A percentile compares a stretch with the other conserved stretches of the same genome.
Evolutionary conservation across 129 eudicot species (phyloP).

Genomic region (Rutidosis leptorrhynchoides): DNA sequence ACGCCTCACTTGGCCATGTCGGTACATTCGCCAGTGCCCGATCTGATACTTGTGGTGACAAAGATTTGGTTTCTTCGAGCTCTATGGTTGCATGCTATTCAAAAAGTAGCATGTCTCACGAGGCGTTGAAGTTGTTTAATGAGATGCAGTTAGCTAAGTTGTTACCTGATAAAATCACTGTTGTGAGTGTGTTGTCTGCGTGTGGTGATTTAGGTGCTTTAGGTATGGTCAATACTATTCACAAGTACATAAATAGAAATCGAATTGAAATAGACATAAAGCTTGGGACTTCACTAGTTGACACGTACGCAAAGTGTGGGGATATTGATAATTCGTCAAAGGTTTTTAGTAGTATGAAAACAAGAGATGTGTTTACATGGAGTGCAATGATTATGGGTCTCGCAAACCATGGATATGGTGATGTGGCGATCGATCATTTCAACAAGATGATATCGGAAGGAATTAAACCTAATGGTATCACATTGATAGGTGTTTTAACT

Average conservation of each 20-base stretch:
- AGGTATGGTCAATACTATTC: constrained; percentile 50
- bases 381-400: constrained; percentile 73
- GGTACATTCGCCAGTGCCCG: background rate
- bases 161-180: constrained; percentile 68
- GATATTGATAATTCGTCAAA: constrained; percentile 50
- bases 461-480: constrained; percentile 55
- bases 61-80: constrained; percentile 20
- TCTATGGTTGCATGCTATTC: background rate
- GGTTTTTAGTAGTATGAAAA: constrained; percentile 39
- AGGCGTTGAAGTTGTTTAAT: constrained; percentile 35
- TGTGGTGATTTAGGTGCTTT: constrained; percentile 70
- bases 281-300: constrained; percentile 57
- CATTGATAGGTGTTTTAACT: constrained; percentile 67
- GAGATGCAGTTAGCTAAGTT: constrained; percentile 42
- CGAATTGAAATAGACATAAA: constrained; percentile 42
- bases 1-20: constrained; percentile 28
- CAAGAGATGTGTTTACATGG: constrained; percentile 57
- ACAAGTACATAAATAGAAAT: constrained; percentile 37
- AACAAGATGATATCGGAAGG: constrained; percentile 56
- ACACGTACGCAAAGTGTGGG: constrained; percentile 80
- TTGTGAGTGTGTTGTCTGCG: constrained; percentile 71
- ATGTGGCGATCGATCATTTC: constrained; percentile 52
- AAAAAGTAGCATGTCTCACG: constrained; percentile 18
- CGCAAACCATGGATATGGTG: constrained; percentile 63
- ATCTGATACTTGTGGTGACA: constrained; percentile 16